Percentiles rank a stretch among this genome's conserved stretches.
phyloP scores from a whole-genome alignment of 805 yeast genomes.

The Phaffomyces antillensis region DNA sequence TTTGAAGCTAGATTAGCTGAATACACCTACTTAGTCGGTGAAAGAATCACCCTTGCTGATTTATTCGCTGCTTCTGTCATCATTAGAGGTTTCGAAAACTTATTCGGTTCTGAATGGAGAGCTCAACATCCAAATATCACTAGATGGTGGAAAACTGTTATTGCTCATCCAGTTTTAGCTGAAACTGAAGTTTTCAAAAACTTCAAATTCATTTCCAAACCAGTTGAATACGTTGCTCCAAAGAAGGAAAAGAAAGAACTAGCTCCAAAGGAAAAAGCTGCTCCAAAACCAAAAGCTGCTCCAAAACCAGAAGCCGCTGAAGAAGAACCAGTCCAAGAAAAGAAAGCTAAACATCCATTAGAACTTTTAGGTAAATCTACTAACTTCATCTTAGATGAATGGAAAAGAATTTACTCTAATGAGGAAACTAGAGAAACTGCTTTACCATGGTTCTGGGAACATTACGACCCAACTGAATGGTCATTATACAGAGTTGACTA shows the following conservation, averaged over 20 bases:
- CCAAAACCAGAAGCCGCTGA: constrained; percentile 29
- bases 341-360: constrained; percentile 89
- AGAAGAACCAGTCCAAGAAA: constrained; percentile 43
- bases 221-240: constrained; percentile 62
- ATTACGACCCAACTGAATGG: constrained; percentile 88
- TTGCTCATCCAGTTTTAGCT: constrained; percentile 38
- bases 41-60: constrained; percentile 61
- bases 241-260: constrained; percentile 51
- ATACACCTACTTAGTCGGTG: constrained; percentile 67
- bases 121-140: constrained; percentile 50
- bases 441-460: constrained; percentile 97
- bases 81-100: constrained; percentile 46
- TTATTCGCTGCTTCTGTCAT: constrained; percentile 42
- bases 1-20: constrained; percentile 52
- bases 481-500: constrained; percentile 91
- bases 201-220: constrained; percentile 55
- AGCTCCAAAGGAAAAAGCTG: constrained; percentile 25
- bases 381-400: constrained; percentile 70
- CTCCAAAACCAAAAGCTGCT: constrained; percentile 17
- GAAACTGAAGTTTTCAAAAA: constrained; percentile 40
- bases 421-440: constrained; percentile 93
- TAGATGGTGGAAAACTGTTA: constrained; percentile 66
- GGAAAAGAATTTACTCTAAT: constrained; percentile 96
- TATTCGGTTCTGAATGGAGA: constrained; percentile 64
- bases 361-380: constrained; percentile 71